These are phyloP conservation scores for Alternaria arbusti DNA, from an alignment of 2,329 filamentous ascomycete species.

Conservation along the genomic window DNA sequence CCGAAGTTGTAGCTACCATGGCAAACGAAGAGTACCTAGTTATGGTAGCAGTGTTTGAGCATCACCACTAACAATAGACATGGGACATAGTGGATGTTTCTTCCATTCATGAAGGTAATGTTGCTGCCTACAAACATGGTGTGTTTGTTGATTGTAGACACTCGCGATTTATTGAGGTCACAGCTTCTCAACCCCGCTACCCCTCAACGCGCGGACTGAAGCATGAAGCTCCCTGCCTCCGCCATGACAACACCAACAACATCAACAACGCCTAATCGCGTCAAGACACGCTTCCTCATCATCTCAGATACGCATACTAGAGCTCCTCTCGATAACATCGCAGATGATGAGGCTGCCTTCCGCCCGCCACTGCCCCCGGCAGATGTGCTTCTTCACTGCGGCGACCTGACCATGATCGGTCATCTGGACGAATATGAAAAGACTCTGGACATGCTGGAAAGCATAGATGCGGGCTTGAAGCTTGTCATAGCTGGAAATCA, in stretches of 20 bases:
- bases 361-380: slow-evolving; percentile 55
- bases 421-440: slow-evolving; percentile 55
- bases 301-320: slow-evolving; percentile 53
- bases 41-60: background rate
- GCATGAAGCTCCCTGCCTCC: slow-evolving; percentile 1
- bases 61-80: background rate
- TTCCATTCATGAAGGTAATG: background rate
- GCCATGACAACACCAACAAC: slow-evolving; percentile 17
- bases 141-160: background rate
- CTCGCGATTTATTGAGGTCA: background rate
- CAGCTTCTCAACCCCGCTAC: background rate
- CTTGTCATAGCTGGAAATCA: slow-evolving; percentile 70
- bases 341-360: slow-evolving; percentile 23
- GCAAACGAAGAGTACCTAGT: background rate
- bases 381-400: slow-evolving; percentile 64
- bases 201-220: slow-evolving; percentile 3
- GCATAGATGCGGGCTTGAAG: slow-evolving; percentile 62
- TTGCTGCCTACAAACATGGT: background rate
- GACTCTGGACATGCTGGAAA: slow-evolving; percentile 56
- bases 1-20: background rate
- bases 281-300: slow-evolving; percentile 53
- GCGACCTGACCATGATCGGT: slow-evolving; percentile 64
- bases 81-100: background rate
- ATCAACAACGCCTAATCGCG: background rate
- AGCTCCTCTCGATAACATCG: slow-evolving; percentile 12